phyloP scores from a whole-genome alignment of 23 red algal genomes.

The Cyanidium caldarium region DNA sequence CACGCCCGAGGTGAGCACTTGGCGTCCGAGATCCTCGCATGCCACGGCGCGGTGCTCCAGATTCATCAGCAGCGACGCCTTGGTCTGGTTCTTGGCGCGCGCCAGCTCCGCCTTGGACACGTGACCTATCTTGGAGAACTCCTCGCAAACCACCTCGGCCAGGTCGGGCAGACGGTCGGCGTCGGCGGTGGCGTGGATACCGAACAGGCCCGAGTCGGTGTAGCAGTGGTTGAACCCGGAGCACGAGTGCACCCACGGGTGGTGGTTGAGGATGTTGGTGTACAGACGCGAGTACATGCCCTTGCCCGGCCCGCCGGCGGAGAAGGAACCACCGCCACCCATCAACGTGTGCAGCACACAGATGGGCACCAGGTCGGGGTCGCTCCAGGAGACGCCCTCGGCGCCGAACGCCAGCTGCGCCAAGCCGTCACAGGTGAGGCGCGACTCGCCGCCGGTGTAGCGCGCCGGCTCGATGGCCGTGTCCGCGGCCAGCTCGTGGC shows the following conservation, averaged over 20 bases:
- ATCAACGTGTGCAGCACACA: slow-evolving; percentile 76
- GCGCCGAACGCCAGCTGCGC: slow-evolving; percentile 75
- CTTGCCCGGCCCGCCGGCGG: slow-evolving; percentile 90
- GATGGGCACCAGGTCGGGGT: slow-evolving; percentile 68
- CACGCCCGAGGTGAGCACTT: slow-evolving; percentile 52
- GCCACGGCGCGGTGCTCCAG: slow-evolving; percentile 68
- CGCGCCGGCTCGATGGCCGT: slow-evolving; percentile 4
- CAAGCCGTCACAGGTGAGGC: slow-evolving; percentile 27
- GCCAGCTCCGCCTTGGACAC: slow-evolving; percentile 32
- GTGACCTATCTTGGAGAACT: slow-evolving; percentile 43
- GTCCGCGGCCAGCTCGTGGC: background rate
- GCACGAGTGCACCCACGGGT: slow-evolving; percentile 64
- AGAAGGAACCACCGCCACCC: slow-evolving; percentile 84
- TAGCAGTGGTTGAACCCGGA: slow-evolving; percentile 83
- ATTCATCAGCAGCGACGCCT: slow-evolving; percentile 70
- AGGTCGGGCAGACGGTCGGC: slow-evolving; percentile 34
- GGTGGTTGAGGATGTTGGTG: slow-evolving; percentile 60
- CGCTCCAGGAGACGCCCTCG: slow-evolving; percentile 64
- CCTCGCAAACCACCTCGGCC: slow-evolving; percentile 36
- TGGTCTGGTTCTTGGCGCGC: slow-evolving; percentile 82
- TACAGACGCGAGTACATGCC: slow-evolving; percentile 95
- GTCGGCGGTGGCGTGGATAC: slow-evolving; percentile 56
- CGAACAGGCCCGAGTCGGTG: slow-evolving; percentile 76
- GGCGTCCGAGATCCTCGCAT: slow-evolving; percentile 85
- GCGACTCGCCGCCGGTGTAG: slow-evolving; percentile 67